These are phyloP conservation scores for Hysterangium stoloniferum DNA, from an alignment of 768 basidiomycete genomes.

Conservation along the genomic window DNA sequence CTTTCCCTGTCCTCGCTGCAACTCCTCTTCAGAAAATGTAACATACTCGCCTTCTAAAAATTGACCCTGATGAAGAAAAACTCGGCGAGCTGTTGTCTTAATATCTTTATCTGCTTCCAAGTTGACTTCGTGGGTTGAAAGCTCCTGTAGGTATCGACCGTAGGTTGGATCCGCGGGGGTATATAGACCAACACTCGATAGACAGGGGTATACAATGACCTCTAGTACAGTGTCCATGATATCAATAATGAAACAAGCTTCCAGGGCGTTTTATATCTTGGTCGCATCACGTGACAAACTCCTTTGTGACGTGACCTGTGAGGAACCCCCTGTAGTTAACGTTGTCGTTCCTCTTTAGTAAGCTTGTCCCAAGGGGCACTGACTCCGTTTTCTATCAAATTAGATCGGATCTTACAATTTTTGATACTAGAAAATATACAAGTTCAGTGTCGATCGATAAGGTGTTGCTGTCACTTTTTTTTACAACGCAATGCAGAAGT, in stretches of 20 bases:
- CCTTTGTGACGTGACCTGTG: no score
- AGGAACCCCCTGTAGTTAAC: no score
- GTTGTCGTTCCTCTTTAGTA: no score
- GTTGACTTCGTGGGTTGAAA: slow-evolving; percentile 20
- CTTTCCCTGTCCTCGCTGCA: slow-evolving; percentile 20
- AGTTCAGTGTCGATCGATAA: no score
- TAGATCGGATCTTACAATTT: no score
- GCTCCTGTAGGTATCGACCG: slow-evolving; percentile 25
- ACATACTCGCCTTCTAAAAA: slow-evolving; percentile 25
- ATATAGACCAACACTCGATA: slow-evolving; percentile 22
- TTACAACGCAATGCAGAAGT: no score
- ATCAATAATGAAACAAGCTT: not conserved
- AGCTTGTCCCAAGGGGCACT: no score
- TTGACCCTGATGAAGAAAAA: slow-evolving; percentile 22
- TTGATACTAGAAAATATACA: no score
- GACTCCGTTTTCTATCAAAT: no score
- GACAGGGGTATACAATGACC: slow-evolving; percentile 22
- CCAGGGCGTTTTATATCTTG: no score
- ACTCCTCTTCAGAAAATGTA: slow-evolving; percentile 20
- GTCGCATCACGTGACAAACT: no score
- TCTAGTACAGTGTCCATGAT: slow-evolving; percentile 6
- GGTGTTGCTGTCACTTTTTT: no score
- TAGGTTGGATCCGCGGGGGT: slow-evolving; percentile 26
- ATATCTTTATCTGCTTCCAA: slow-evolving; percentile 22
- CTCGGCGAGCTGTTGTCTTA: slow-evolving; percentile 20